Evolutionary conservation across 345 rosid genomes (phyloP), one percentile per base, ranked within the genome.

Genomic region (Schrenkiella parvula): DNA sequence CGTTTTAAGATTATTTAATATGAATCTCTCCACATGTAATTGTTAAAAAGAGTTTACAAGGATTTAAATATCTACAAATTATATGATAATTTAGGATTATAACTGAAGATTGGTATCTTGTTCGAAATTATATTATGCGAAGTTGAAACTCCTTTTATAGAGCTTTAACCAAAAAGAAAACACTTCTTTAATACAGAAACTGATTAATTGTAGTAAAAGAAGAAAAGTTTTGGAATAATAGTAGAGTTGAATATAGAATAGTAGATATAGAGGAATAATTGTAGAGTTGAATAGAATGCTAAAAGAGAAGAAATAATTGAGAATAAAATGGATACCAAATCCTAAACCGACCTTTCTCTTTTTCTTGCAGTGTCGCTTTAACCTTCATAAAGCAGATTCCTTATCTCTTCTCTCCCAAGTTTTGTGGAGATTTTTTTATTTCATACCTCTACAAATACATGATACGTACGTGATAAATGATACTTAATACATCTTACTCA

Each of bases 391-490:
- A 74, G 62, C 38, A 59, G 73, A 74, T 74, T 60, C 73, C 55
- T 34, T 67, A 41, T 66, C 37, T 18, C 73, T 74, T 74, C 68
- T 59, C 62, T 43, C 78, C 62, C 56, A 74, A 42, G 73, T 59
- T 51, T 74, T 50, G 38, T 31, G 15, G 22, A 54, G 57, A 55
- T 54, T n/a, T 71, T 34, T 48, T 25, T n/a, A n/a, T n/a, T 6
- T 15, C 57, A n/a, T 47, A 48, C 43, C 35, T 17, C 12, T 25
- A n/a, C 54, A n/a, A n/a, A n/a, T n/a, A n/a, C n/a, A n/a, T n/a
- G n/a, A n/a, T n/a, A n/a, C n/a, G n/a, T n/a, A n/a, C n/a, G 39
- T 50, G 22, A 14, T 41, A 17, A 8, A 8, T 46, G 12, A 31
- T 35, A 50, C 42, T 35, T 48, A 1, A 52, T 43, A 43, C 11